These are phyloP conservation scores for Leishmania major DNA, from an alignment of 208 protist species.

Conservation along the genomic window DNA sequence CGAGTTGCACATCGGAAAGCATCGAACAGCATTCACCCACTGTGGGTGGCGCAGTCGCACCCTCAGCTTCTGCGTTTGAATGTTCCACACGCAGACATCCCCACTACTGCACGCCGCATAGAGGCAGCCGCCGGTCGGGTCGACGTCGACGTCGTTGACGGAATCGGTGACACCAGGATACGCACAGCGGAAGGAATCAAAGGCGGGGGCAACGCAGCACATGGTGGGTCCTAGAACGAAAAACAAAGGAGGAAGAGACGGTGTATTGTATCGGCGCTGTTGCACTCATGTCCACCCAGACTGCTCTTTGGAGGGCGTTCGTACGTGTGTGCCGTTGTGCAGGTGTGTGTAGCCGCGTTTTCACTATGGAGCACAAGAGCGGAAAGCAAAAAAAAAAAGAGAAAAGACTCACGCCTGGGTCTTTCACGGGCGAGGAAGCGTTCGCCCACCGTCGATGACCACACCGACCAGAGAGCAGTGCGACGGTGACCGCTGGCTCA, in stretches of 20 bases:
- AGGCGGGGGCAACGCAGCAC: slow-evolving; percentile 19
- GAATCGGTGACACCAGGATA: slow-evolving; percentile 40
- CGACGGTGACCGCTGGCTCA: background rate
- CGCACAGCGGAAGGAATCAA: slow-evolving; percentile 26
- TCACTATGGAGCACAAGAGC: background rate
- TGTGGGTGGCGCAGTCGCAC: slow-evolving; percentile 34
- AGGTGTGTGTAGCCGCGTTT: background rate
- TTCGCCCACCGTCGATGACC: background rate
- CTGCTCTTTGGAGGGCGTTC: background rate
- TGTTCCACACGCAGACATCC: slow-evolving; percentile 47
- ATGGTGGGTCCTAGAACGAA: background rate
- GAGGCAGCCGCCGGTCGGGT: slow-evolving; percentile 32
- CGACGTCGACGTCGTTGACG: slow-evolving; percentile 47
- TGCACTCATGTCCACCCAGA: background rate
- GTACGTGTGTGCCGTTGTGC: background rate
- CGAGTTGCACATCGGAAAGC: slow-evolving; percentile 40
- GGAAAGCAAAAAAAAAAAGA: background rate
- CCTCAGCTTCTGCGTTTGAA: slow-evolving; percentile 25
- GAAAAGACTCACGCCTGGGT: background rate
- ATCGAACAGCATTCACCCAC: slow-evolving; percentile 54
- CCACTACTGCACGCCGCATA: slow-evolving; percentile 45
- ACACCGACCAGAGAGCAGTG: too few relatives aligned
- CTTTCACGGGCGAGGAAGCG: background rate
- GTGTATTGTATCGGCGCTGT: background rate
- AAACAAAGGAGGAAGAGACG: background rate